Evolutionary conservation across 2,329 filamentous ascomycete genomes (phyloP), one percentile per base, ranked within the genome.

Genomic region (Verticillium zaregamsianum): DNA sequence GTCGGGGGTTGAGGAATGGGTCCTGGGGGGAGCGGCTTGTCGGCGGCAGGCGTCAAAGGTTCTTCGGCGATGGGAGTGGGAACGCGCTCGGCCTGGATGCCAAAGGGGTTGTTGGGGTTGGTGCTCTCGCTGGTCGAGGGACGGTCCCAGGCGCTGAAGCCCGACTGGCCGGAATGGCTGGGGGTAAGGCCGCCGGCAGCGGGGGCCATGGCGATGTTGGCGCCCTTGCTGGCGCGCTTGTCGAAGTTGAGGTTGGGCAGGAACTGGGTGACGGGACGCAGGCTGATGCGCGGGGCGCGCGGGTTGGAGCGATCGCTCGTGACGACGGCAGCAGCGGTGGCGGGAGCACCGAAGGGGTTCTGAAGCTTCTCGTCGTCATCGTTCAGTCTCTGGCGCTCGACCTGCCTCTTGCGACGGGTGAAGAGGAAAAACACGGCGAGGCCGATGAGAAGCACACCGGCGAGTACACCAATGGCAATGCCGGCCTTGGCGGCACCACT

Each of bases 191-290:
- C 67, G 37, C 70, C 66, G 25, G 75, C 68, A 17, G 70, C 70
- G 12, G 71, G 66, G 9, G 69, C 68, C 49, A 76, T 66, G 35
- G 74, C 73, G 60, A 82, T 73, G 35, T 74, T 76, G 63, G 79
- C 78, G 35, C 77, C 79, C 63, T 80, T 82, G 76, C 80, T 86
- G 39, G 74, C 71, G 58, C 80, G 77, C 70, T 82, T 80, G 60
- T 85, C 82, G 8, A 78, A 69, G 60, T 74, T 75, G 60, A 91
- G 83, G 70, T 86, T 87, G 5, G 92, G 90, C 45, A 91, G 82
- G 76, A 97, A 93, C 69, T 95, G 88, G 49, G 92, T 94, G 57
- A 95, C 85, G 3, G 93, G 93, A 58, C 92, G 89, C 60, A 97
- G 82, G 71, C 92, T 96, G 64, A 97, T 83, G 65, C 89, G 89